These are phyloP conservation scores for Hibiscus trionum DNA, from an alignment of 345 rosid genomes.

Conservation along the genomic window DNA sequence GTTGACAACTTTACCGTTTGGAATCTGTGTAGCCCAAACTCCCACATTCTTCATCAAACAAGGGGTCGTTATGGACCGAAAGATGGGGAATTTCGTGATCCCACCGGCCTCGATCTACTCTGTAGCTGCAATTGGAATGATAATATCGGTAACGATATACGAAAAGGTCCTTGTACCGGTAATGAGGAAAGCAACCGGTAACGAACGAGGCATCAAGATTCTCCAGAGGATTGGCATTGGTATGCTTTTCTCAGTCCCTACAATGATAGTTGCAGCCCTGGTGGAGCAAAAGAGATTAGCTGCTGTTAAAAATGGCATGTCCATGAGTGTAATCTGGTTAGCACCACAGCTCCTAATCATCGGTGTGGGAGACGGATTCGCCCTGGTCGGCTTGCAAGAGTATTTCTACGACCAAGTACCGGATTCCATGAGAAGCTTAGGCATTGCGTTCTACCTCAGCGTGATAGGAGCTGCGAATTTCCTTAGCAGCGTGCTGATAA, in stretches of 20 bases:
- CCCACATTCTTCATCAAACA: constrained; percentile 94
- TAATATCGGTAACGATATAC: constrained; percentile 38
- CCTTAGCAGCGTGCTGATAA: constrained; percentile 63
- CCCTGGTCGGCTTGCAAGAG: constrained; percentile 86
- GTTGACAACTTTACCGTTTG: constrained; percentile 70
- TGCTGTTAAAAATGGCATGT: constrained; percentile 24
- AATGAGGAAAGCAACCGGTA: constrained; percentile 38
- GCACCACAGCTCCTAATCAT: constrained; percentile 72
- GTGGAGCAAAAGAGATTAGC: constrained; percentile 57
- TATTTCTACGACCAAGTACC: constrained; percentile 96
- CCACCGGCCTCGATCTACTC: constrained; percentile 56
- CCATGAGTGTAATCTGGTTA: constrained; percentile 80
- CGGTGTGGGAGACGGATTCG: constrained; percentile 70
- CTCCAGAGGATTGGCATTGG: constrained; percentile 91
- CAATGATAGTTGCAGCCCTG: constrained; percentile 67
- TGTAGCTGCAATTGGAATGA: constrained; percentile 50
- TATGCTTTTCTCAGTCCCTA: constrained; percentile 55
- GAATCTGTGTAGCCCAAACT: constrained; percentile 62
- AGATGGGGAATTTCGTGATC: constrained; percentile 34
- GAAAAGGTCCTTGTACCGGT: constrained; percentile 52
- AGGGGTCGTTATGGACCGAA: constrained; percentile 40
- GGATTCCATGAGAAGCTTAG: constrained; percentile 88
- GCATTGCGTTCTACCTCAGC: constrained; percentile 83
- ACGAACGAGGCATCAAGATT: constrained; percentile 69
- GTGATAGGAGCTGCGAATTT: constrained; percentile 76